These are phyloP conservation scores for Sporothrix brasiliensis DNA, from an alignment of 2,329 filamentous ascomycete genomes.

Conservation along the genomic window DNA sequence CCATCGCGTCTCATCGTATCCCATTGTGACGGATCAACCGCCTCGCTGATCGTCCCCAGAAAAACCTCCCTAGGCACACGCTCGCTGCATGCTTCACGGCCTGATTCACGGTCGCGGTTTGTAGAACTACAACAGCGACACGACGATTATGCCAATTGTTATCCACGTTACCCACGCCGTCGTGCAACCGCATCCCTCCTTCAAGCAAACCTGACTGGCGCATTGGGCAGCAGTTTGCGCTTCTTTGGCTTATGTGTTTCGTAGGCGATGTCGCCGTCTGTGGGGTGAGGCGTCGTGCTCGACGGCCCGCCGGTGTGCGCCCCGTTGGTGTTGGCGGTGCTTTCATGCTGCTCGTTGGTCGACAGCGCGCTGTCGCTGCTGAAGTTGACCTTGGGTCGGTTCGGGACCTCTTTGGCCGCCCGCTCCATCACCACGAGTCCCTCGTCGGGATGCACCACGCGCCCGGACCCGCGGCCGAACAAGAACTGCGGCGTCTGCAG, in stretches of 20 bases:
- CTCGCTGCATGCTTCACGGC: conserved; percentile 10
- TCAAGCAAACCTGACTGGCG: conserved; percentile 29
- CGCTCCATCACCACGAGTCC: conserved; percentile 41
- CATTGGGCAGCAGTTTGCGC: conserved; percentile 17
- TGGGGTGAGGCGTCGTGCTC: neutral
- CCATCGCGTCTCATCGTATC: neutral
- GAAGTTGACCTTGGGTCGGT: no score
- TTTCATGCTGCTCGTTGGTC: neutral
- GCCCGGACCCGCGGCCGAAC: conserved; percentile 56
- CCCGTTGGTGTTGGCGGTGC: neutral
- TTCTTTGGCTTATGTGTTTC: neutral
- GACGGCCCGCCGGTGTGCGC: neutral
- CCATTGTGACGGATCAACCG: neutral
- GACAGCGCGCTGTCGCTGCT: neutral
- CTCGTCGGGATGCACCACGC: conserved; percentile 50
- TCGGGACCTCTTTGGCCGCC: neutral
- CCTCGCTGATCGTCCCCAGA: neutral
- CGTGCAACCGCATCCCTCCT: neutral
- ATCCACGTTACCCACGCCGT: neutral
- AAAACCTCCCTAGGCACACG: conserved; percentile 14
- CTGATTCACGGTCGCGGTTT: neutral
- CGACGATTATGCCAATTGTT: no score
- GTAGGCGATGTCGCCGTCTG: neutral
- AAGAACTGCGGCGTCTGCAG: conserved; percentile 52
- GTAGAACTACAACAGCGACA: neutral